A percentile compares a stretch with the other conserved stretches of the same genome.
phyloP scores from a whole-genome alignment of 257 asterid genomes.

The Eucommia ulmoides region DNA sequence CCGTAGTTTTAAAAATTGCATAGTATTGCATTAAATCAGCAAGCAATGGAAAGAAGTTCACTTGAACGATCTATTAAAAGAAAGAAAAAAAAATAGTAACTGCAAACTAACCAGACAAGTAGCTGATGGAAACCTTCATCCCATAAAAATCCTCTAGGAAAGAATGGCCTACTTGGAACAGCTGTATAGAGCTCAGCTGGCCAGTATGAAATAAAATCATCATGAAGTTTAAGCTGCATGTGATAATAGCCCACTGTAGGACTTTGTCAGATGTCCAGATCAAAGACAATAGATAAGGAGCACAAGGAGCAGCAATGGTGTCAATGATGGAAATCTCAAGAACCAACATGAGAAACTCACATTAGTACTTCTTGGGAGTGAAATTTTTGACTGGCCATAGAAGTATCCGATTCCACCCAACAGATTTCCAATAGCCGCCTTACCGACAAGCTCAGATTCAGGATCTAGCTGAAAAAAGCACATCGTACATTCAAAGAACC shows the following conservation, averaged over 20 bases:
- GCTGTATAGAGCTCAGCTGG: slow-evolving; percentile 97
- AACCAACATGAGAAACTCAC: slow-evolving; percentile 33
- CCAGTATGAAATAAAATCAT: slow-evolving; percentile 63
- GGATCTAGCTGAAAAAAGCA: slow-evolving; percentile 53
- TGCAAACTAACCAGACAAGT: slow-evolving; percentile 59
- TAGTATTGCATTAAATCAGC: no score
- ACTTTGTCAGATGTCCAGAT: slow-evolving; percentile 31
- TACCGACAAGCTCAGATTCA: slow-evolving; percentile 53
- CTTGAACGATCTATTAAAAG: neutral
- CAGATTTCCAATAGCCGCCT: slow-evolving; percentile 81
- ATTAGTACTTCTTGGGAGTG: slow-evolving; percentile 43
- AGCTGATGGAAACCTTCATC: slow-evolving; percentile 99
- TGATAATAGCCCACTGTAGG: slow-evolving; percentile 24
- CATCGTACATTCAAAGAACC: slow-evolving; percentile 11
- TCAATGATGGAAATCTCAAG: neutral
- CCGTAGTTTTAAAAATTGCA: no score
- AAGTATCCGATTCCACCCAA: slow-evolving; percentile 97
- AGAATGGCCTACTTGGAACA: slow-evolving; percentile 98
- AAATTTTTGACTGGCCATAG: slow-evolving; percentile 85
- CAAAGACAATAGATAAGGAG: neutral
- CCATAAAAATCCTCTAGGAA: slow-evolving; percentile 97
- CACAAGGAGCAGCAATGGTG: neutral
- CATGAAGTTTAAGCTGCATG: slow-evolving; percentile 55
- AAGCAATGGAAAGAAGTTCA: neutral
- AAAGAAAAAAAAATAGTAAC: slow-evolving; percentile 2